A percentile compares a stretch with the other conserved stretches of the same genome.
phyloP scores from a whole-genome alignment of 768 basidiomycete species.

The Dioszegia crocea region DNA sequence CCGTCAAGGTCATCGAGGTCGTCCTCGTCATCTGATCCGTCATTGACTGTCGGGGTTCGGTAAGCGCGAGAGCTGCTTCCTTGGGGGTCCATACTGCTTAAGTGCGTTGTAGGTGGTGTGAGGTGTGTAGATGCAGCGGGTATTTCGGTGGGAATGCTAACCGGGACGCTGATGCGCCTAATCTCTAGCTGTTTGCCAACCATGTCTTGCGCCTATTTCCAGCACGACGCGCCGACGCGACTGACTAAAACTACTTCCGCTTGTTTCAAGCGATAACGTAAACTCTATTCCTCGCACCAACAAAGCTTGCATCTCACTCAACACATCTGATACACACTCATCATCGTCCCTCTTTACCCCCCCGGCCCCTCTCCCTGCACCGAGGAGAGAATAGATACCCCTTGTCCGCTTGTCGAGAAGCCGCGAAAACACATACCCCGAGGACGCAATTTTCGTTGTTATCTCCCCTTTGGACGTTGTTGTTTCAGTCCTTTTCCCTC shows the following conservation, averaged over 20 bases:
- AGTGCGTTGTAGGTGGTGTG: background rate
- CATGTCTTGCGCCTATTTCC: too few species aligned
- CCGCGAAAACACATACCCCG: background rate
- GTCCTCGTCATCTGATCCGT: conserved; percentile 37
- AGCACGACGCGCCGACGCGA: background rate
- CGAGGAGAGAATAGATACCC: background rate
- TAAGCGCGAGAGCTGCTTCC: conserved; percentile 15
- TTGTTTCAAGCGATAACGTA: too few species aligned
- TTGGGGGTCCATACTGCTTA: background rate
- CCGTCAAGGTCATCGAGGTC: conserved; percentile 47
- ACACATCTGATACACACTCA: background rate
- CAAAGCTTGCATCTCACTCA: background rate
- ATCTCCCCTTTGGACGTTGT: background rate
- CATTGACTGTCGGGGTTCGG: conserved; percentile 26
- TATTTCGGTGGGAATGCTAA: background rate
- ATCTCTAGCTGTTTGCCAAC: background rate
- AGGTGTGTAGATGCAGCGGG: background rate
- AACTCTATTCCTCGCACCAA: background rate
- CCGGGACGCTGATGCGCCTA: background rate
- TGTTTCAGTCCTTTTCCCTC: conserved; percentile 4
- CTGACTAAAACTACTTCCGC: background rate
- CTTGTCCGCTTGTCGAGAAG: background rate
- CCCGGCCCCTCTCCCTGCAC: too few species aligned
- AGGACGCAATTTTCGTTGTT: background rate
- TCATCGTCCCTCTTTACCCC: background rate